Percentiles rank a stretch among this genome's conserved stretches.
Evolutionary conservation across 345 rosid species (phyloP).

Genomic region (Ceriops tagal): DNA sequence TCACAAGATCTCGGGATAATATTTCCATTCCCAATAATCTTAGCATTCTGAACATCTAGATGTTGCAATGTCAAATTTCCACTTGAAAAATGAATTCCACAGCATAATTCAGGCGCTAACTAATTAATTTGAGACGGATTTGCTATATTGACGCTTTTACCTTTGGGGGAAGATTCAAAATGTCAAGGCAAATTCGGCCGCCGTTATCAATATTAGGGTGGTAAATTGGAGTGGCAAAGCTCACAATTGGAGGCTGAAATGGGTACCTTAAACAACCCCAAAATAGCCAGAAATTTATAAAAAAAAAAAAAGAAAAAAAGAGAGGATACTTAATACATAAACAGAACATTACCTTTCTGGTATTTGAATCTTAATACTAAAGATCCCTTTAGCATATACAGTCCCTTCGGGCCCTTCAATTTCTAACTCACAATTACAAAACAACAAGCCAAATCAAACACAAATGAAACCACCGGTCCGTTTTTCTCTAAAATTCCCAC

Average conservation of each 20-base stretch:
- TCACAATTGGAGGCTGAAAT: conserved; percentile 81
- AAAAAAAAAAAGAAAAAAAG: not conserved
- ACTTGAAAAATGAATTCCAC: no score
- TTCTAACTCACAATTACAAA: conserved; percentile 24
- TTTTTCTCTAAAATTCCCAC: no score
- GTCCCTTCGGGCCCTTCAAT: conserved; percentile 76
- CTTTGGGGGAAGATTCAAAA: conserved; percentile 89
- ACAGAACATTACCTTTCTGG: conserved; percentile 53
- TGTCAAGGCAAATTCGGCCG: conserved; percentile 89
- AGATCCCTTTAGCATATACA: conserved; percentile 66
- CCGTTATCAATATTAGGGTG: conserved; percentile 80
- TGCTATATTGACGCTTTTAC: conserved; percentile 16
- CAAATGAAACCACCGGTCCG: not conserved
- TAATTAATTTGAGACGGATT: not conserved
- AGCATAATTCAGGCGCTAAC: no score
- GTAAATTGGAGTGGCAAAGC: conserved; percentile 69
- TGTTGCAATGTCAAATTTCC: no score
- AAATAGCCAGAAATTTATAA: not conserved
- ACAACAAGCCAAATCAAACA: not conserved
- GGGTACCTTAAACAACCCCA: conserved; percentile 50
- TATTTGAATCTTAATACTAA: conserved; percentile 61
- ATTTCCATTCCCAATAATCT: no score
- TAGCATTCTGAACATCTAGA: no score
- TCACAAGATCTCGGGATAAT: no score
- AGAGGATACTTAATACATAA: not conserved